These are phyloP conservation scores for Heterococcus sp. DNA, from an alignment of 108 stramenopile genomes.

Conservation along the genomic window DNA sequence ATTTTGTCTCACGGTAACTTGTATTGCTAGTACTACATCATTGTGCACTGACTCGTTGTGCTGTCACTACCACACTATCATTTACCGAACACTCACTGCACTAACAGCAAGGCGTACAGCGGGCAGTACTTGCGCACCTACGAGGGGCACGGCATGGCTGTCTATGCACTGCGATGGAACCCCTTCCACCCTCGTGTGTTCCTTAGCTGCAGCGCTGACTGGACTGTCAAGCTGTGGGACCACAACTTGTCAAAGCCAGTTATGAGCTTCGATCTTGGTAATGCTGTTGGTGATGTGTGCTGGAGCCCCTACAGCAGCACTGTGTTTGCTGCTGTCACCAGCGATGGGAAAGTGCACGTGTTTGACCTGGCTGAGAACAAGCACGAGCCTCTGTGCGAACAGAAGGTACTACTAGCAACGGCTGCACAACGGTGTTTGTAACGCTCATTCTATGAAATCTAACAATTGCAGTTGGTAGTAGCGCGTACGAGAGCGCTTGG, in stretches of 20 bases:
- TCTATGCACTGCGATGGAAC: conserved; percentile 77
- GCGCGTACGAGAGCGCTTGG: no score
- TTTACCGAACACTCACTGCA: no score
- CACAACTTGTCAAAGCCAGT: conserved; percentile 69
- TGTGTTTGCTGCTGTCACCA: conserved; percentile 57
- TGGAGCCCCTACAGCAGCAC: conserved; percentile 57
- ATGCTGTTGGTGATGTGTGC: conserved; percentile 71
- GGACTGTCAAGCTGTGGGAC: conserved; percentile 81
- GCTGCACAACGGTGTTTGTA: no score
- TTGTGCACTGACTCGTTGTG: no score
- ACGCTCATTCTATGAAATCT: no score
- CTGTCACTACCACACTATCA: no score
- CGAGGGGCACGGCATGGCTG: conserved; percentile 80
- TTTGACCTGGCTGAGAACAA: conserved; percentile 84
- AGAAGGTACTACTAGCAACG: no score
- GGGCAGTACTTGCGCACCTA: conserved; percentile 88
- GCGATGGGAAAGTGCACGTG: conserved; percentile 76
- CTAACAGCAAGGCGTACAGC: conserved; percentile 78
- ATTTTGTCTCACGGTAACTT: no score
- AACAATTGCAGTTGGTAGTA: no score
- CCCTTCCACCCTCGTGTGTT: conserved; percentile 79
- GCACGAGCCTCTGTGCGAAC: conserved; percentile 80
- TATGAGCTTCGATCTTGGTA: conserved; percentile 76
- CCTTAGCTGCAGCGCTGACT: conserved; percentile 74
- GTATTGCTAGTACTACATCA: no score